Conservation (phyloP, 768 basidiomycete species). For the Lactifluus hygrophoroides region DNA sequence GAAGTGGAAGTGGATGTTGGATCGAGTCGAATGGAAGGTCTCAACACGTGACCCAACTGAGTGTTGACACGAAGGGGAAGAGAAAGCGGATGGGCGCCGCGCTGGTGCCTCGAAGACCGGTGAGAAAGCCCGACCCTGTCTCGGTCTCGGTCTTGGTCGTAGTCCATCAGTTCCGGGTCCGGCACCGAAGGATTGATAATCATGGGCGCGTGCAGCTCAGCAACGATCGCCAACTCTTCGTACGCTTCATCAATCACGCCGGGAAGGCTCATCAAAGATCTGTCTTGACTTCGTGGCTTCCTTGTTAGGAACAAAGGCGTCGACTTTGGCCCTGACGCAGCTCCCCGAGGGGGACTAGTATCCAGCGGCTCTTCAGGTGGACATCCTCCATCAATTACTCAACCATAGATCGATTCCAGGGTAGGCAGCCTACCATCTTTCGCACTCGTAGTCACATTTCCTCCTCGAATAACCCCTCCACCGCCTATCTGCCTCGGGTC, state of each 20-base stretch:
- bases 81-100: too few relatives aligned
- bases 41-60: neutral
- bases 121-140: too few relatives aligned
- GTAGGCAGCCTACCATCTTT: constrained; percentile 21
- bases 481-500: constrained; percentile 10
- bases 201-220: constrained; percentile 10
- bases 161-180: neutral
- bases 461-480: constrained; percentile 14
- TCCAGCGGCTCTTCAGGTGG: constrained; percentile 8
- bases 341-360: constrained; percentile 2
- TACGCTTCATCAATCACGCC: constrained; percentile 4
- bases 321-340: constrained; percentile 2
- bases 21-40: too few relatives aligned
- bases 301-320: neutral
- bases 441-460: constrained; percentile 5
- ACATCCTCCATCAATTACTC: constrained; percentile 17
- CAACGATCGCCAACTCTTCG: constrained; percentile 9
- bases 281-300: constrained; percentile 2
- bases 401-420: constrained; percentile 15
- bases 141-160: too few relatives aligned
- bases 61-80: neutral
- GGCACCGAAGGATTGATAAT: neutral
- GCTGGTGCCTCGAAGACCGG: neutral
- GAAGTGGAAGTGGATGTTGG: neutral
- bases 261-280: neutral